Percentiles rank a stretch among this genome's conserved stretches.
phyloP scores from a whole-genome alignment of 805 yeast genomes.

The Kazachstania psychrophila region DNA sequence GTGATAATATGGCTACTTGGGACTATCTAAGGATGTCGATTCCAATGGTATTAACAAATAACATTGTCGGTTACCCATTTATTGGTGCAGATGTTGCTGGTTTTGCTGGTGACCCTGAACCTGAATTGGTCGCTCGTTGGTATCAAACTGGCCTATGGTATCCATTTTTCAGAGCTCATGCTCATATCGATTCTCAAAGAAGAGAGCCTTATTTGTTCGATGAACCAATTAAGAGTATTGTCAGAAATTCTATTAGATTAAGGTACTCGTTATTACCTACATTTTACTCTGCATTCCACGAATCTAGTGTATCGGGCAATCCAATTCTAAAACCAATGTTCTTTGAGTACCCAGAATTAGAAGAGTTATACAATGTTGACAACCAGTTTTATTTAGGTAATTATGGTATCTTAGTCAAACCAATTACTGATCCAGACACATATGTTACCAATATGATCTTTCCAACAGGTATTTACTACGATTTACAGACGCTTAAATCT shows the following conservation, averaged over 20 bases:
- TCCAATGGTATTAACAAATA: slow-evolving; percentile 80
- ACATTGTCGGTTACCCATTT: slow-evolving; percentile 81
- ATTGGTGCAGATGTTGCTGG: slow-evolving; percentile 98
- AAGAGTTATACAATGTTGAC: slow-evolving; percentile 49
- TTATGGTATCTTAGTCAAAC: slow-evolving; percentile 67
- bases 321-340: slow-evolving; percentile 68
- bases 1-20: slow-evolving; percentile 94
- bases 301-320: slow-evolving; percentile 48
- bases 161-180: slow-evolving; percentile 95
- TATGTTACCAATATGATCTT: slow-evolving; percentile 28
- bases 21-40: slow-evolving; percentile 68
- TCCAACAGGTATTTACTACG: slow-evolving; percentile 50
- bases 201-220: slow-evolving; percentile 87
- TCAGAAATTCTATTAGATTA: slow-evolving; percentile 60
- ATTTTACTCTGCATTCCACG: slow-evolving; percentile 69
- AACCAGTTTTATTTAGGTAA: slow-evolving; percentile 76
- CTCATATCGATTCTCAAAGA: slow-evolving; percentile 86
- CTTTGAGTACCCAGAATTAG: slow-evolving; percentile 40
- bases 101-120: slow-evolving; percentile 80
- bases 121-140: slow-evolving; percentile 83
- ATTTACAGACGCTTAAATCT: slow-evolving; percentile 34
- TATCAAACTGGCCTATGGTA: slow-evolving; percentile 93
- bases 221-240: slow-evolving; percentile 57
- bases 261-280: slow-evolving; percentile 74
- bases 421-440: slow-evolving; percentile 54